Conservation (phyloP, 2,329 filamentous ascomycete species). For the Trichoderma brevicompactum region DNA sequence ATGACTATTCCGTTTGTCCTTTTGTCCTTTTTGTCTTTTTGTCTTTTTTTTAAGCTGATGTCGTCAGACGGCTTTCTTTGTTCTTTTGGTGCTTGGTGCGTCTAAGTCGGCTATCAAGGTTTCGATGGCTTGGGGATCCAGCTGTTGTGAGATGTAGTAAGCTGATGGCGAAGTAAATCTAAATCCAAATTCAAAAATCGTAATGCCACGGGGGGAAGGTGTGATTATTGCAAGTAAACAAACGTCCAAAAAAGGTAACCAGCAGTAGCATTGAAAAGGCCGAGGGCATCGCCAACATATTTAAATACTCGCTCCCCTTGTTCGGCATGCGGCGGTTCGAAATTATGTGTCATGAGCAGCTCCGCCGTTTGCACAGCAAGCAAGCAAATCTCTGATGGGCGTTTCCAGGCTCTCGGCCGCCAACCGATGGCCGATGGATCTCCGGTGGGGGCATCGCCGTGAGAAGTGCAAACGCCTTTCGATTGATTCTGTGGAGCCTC, state of each 20-base stretch:
- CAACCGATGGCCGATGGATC: conserved; percentile 28
- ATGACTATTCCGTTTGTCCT: no score
- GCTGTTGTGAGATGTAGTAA: conserved; percentile 21
- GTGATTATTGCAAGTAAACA: conserved; percentile 3
- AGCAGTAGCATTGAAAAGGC: not conserved
- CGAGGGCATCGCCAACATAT: conserved; percentile 12
- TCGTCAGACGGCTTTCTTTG: not conserved
- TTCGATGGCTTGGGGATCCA: conserved; percentile 15
- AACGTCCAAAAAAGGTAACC: conserved; percentile 19
- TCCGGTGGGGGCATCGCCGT: conserved; percentile 22
- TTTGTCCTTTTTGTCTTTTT: not conserved
- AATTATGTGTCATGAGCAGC: conserved; percentile 27
- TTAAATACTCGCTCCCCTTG: conserved; percentile 17
- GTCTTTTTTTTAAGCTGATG: not conserved
- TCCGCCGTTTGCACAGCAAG: conserved; percentile 4
- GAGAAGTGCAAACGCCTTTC: conserved; percentile 19
- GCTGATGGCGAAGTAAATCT: conserved; percentile 11
- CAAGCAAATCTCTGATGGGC: not conserved
- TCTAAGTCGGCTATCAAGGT: conserved; percentile 17
- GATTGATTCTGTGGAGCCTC: conserved; percentile 23
- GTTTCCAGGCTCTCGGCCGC: conserved; percentile 18
- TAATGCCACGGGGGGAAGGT: not conserved
- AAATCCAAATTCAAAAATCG: no score
- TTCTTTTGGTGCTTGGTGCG: not conserved
- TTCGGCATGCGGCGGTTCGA: conserved; percentile 28